Conservation (phyloP, 768 basidiomycete genomes). For the Phanerochaete sordida region DNA sequence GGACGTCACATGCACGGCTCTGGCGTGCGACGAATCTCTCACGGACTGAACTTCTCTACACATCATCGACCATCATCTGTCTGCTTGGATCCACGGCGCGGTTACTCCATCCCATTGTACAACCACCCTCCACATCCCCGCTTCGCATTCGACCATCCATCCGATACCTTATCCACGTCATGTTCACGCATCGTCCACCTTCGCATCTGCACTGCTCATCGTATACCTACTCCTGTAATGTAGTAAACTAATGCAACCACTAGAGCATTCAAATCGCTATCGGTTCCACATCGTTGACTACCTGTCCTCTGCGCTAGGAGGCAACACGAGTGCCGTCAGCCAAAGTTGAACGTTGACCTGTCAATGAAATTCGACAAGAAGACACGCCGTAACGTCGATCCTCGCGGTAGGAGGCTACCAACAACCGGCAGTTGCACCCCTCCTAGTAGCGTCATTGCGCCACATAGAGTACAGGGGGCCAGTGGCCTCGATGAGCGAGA, state of each 20-base stretch:
- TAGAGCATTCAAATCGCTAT: neutral
- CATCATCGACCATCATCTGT: neutral
- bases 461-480: no score
- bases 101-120: neutral
- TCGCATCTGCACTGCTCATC: neutral
- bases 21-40: constrained; percentile 23
- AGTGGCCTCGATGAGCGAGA: no score
- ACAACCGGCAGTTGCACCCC: no score
- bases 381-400: no score
- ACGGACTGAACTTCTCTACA: neutral
- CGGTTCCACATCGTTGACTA: no score
- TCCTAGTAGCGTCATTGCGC: no score
- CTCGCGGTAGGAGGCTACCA: no score
- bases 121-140: neutral
- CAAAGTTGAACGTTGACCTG: no score
- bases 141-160: neutral
- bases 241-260: neutral
- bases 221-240: neutral
- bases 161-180: neutral
- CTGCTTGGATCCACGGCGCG: neutral
- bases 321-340: no score
- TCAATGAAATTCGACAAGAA: no score
- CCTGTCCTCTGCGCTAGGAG: no score
- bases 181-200: neutral
- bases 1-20: constrained; percentile 50